phyloP scores from a whole-genome alignment of 2,329 filamentous ascomycete genomes.

The Didymella sp. region DNA sequence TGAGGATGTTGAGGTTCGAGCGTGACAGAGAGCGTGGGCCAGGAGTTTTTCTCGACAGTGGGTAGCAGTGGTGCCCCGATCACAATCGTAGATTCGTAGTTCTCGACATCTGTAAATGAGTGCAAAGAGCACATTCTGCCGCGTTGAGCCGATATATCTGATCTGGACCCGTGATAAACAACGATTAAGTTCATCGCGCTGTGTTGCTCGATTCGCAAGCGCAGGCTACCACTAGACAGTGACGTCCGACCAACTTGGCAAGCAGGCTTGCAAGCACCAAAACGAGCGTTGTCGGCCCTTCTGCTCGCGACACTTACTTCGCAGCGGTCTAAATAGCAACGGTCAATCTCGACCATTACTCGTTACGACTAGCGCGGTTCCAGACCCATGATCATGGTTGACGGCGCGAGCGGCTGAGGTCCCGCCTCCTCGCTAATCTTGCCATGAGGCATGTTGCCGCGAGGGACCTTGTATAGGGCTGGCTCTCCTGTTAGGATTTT shows the following conservation, averaged over 20 bases:
- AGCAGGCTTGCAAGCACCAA: background rate
- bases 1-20: background rate
- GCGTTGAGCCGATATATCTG: background rate
- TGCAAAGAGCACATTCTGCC: background rate
- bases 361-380: background rate
- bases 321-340: background rate
- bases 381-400: background rate
- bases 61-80: background rate
- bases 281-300: background rate
- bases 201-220: background rate
- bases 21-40: background rate
- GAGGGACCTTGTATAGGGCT: background rate
- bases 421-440: background rate
- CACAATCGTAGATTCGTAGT: background rate
- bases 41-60: background rate
- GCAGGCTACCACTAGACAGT: background rate
- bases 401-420: background rate
- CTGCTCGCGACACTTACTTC: background rate
- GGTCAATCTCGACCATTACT: background rate
- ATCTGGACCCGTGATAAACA: background rate
- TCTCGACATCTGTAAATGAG: background rate
- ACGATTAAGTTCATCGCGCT: background rate
- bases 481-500: background rate
- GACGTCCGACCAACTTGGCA: background rate
- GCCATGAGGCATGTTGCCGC: background rate